Percentiles rank a stretch among this genome's conserved stretches.
These are phyloP conservation scores for Lycium barbarum DNA, from an alignment of 257 asterid species.

Conservation along the genomic window DNA sequence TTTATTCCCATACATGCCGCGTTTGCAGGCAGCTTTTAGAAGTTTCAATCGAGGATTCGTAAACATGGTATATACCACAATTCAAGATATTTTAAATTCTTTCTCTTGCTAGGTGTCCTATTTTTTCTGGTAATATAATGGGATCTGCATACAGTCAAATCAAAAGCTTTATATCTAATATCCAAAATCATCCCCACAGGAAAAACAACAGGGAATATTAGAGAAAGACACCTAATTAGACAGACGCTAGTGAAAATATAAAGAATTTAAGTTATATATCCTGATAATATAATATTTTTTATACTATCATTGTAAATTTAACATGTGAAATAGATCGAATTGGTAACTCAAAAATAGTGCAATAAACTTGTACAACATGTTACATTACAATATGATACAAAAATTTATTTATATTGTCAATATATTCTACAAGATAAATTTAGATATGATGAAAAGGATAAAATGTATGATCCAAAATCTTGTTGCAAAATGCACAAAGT, in stretches of 20 bases:
- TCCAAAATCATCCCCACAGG: not conserved
- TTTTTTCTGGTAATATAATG: not conserved
- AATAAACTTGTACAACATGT: not conserved
- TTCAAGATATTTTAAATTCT: slow-evolving; percentile 2
- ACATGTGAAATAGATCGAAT: not conserved
- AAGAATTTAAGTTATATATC: too few species aligned
- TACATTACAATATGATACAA: not conserved
- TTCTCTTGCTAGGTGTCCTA: not conserved
- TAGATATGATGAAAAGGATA: not conserved
- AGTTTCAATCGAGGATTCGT: not conserved
- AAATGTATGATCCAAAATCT: slow-evolving; percentile 14
- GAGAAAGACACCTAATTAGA: not conserved
- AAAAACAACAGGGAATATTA: not conserved
- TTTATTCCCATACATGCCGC: not conserved
- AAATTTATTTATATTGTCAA: not conserved
- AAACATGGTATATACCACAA: not conserved
- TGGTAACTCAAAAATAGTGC: not conserved
- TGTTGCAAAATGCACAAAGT: not conserved
- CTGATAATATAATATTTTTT: too few species aligned
- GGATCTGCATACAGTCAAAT: not conserved
- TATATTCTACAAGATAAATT: not conserved
- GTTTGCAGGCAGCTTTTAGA: not conserved
- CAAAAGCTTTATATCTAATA: not conserved
- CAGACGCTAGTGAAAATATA: not conserved
- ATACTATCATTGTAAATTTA: not conserved